A percentile compares a stretch with the other conserved stretches of the same genome.
phyloP scores from a whole-genome alignment of 495 filamentous ascomycete species.

The Paragyromitra xinjiangensis region DNA sequence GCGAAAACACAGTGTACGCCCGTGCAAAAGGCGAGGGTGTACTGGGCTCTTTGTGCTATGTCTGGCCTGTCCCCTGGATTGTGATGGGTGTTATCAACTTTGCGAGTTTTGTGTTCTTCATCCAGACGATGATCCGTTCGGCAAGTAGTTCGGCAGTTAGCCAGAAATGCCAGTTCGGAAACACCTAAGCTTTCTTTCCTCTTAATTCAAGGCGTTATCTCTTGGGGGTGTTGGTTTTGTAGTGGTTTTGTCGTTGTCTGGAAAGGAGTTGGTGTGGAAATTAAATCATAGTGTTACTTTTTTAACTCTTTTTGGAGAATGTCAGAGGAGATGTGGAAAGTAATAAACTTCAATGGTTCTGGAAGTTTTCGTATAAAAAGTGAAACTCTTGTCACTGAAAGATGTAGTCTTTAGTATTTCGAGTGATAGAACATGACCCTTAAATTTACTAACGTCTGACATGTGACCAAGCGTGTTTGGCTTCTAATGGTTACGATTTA shows the following conservation, averaged over 20 bases:
- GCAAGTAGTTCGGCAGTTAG: background rate
- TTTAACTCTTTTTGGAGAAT: too few relatives aligned
- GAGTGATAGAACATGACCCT: too few relatives aligned
- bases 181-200: background rate
- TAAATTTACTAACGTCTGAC: too few relatives aligned
- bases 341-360: too few relatives aligned
- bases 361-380: too few relatives aligned
- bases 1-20: background rate
- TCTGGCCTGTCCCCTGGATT: background rate
- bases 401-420: too few relatives aligned
- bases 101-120: conserved; percentile 3
- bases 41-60: background rate
- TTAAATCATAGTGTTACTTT: too few relatives aligned
- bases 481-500: too few relatives aligned
- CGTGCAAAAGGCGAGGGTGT: background rate
- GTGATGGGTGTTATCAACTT: background rate
- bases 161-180: background rate
- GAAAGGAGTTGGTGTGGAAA: background rate
- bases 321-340: too few relatives aligned
- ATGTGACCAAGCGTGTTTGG: too few relatives aligned
- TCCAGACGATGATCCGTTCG: background rate
- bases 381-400: too few relatives aligned
- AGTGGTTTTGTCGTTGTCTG: background rate
- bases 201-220: background rate
- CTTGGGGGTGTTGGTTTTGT: background rate